These are phyloP conservation scores for Lactarius evosmus DNA, from an alignment of 768 basidiomycete genomes.

Conservation along the genomic window DNA sequence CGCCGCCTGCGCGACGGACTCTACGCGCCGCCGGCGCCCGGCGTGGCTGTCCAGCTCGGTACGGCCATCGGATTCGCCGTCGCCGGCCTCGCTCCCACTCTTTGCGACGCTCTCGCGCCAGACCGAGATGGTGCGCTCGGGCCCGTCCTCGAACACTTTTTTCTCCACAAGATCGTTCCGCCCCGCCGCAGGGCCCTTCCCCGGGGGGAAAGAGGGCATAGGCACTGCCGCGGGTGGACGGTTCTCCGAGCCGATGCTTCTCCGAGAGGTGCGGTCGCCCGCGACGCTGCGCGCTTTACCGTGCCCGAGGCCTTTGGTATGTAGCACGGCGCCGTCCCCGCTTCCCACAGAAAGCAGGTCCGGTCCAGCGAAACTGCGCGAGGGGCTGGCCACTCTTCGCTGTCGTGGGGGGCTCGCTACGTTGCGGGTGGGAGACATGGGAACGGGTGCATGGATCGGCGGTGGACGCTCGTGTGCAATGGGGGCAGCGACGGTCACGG, in stretches of 20 bases:
- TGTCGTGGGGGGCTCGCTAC: slow-evolving; percentile 6
- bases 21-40: slow-evolving; percentile 27
- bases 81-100: slow-evolving; percentile 27
- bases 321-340: neutral
- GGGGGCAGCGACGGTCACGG: slow-evolving; percentile 18
- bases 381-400: slow-evolving; percentile 20
- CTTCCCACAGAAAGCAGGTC: slow-evolving; percentile 4
- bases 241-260: slow-evolving; percentile 17
- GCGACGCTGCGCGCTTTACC: slow-evolving; percentile 26
- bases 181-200: slow-evolving; percentile 27
- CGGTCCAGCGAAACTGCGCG: slow-evolving; percentile 19
- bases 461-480: neutral
- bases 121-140: slow-evolving; percentile 36
- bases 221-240: neutral
- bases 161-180: slow-evolving; percentile 35
- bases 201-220: neutral
- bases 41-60: slow-evolving; percentile 31
- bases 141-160: slow-evolving; percentile 36
- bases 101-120: slow-evolving; percentile 38
- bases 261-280: slow-evolving; percentile 12
- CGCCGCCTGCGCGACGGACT: slow-evolving; percentile 9
- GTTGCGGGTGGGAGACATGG: slow-evolving; percentile 3
- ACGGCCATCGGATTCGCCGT: slow-evolving; percentile 7
- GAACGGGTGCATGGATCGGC: slow-evolving; percentile 7
- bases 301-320: neutral